These are phyloP conservation scores for Quercus parvula DNA, from an alignment of 306 rosid genomes.

Conservation along the genomic window DNA sequence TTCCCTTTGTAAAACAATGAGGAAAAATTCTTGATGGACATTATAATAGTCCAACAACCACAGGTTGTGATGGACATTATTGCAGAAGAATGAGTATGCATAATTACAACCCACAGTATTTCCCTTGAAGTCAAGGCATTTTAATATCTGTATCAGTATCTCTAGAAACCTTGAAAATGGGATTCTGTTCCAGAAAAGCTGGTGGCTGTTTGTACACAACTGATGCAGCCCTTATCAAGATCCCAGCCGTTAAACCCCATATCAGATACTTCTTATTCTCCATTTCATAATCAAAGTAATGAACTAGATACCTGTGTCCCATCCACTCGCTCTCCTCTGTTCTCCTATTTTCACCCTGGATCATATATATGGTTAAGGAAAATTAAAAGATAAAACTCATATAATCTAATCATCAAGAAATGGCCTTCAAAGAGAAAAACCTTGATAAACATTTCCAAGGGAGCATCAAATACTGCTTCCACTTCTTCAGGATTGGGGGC, in stretches of 20 bases:
- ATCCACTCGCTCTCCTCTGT: constrained; percentile 87
- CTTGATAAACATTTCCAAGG: constrained; percentile 95
- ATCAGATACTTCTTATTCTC: constrained; percentile 56
- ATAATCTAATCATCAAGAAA: background rate
- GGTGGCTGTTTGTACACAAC: constrained; percentile 70
- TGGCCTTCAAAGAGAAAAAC: constrained; percentile 28
- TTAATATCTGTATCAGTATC: constrained; percentile 29
- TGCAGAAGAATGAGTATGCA: constrained; percentile 8
- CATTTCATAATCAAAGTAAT: constrained; percentile 66
- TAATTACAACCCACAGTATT: background rate
- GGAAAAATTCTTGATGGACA: background rate
- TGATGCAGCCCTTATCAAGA: constrained; percentile 91
- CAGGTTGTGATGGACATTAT: constrained; percentile 1
- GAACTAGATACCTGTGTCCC: constrained; percentile 80
- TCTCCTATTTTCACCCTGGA: constrained; percentile 80
- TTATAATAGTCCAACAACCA: background rate
- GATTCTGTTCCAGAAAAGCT: constrained; percentile 83
- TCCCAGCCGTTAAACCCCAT: constrained; percentile 97
- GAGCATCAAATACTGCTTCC: constrained; percentile 85
- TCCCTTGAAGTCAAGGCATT: constrained; percentile 38
- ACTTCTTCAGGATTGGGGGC: constrained; percentile 78
- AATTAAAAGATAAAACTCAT: background rate
- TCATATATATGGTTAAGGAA: constrained; percentile 18
- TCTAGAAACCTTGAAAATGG: constrained; percentile 63
- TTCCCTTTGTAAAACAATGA: background rate